Evolutionary conservation across 805 yeast species (phyloP).

Genomic region (Pichia rugopelliculosa): DNA sequence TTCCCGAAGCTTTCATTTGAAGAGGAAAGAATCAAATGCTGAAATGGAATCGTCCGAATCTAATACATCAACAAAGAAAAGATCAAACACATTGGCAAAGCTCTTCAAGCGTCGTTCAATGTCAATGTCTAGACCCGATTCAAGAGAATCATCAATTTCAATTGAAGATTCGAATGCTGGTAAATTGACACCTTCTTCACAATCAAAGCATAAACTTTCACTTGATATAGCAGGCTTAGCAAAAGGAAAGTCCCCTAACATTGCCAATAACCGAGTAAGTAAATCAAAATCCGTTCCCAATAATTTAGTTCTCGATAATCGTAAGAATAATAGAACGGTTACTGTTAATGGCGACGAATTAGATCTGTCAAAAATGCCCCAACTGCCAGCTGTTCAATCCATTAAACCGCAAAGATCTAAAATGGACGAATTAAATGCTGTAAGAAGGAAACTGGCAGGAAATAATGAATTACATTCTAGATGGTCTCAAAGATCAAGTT

Average conservation of each 20-base stretch:
- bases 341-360: conserved; percentile 1
- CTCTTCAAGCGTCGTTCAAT: conserved; percentile 6
- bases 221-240: not conserved
- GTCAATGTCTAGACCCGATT: not conserved
- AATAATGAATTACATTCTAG: too few relatives aligned
- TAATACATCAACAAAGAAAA: not conserved
- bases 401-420: not conserved
- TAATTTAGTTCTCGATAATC: not conserved
- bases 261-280: not conserved
- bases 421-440: conserved; percentile 5
- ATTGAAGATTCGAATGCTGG: not conserved
- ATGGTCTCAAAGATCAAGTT: too few relatives aligned
- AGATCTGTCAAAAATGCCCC: conserved; percentile 4
- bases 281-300: conserved; percentile 11
- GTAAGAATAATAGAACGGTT: not conserved
- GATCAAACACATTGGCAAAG: conserved; percentile 1
- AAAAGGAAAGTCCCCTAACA: not conserved
- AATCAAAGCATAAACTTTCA: conserved; percentile 1
- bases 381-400: conserved; percentile 3
- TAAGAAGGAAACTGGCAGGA: conserved; percentile 10
- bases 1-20: conserved; percentile 5
- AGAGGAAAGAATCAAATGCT: conserved; percentile 1
- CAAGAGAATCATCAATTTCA: not conserved
- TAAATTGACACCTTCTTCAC: not conserved
- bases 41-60: not conserved